phyloP scores from a whole-genome alignment of 768 basidiomycete species.

The Trametes punicea region DNA sequence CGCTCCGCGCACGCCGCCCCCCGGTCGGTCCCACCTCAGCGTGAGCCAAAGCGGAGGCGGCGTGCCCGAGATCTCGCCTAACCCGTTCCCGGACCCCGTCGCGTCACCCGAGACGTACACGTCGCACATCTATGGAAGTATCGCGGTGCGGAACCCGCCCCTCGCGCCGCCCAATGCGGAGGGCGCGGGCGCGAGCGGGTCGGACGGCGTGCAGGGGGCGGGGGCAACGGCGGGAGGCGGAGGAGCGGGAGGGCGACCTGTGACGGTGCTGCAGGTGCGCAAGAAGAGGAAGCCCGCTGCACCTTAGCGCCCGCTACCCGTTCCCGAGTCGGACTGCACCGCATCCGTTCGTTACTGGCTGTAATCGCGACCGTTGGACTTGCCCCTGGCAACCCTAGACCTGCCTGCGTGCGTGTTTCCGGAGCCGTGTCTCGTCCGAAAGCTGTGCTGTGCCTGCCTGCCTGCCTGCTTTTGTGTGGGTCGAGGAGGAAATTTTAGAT shows the following conservation, averaged over 20 bases:
- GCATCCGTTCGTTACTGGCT: no score
- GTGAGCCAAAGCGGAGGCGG: constrained; percentile 29
- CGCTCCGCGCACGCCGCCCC: constrained; percentile 51
- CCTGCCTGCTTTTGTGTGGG: no score
- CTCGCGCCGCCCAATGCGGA: constrained; percentile 26
- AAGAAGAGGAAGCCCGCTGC: constrained; percentile 37
- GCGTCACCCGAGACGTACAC: constrained; percentile 58
- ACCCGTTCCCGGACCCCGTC: constrained; percentile 64
- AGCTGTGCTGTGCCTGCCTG: not conserved
- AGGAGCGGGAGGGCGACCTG: constrained; percentile 24
- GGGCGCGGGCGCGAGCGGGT: constrained; percentile 8
- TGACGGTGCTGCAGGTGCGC: constrained; percentile 61
- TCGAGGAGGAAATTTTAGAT: no score
- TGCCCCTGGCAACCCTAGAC: not conserved
- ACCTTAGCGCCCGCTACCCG: not conserved
- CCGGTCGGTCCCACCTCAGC: constrained; percentile 20
- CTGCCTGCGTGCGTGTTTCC: no score
- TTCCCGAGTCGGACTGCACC: not conserved
- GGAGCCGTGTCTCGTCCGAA: not conserved
- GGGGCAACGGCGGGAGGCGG: constrained; percentile 17
- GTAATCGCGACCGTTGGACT: no score
- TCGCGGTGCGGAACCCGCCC: constrained; percentile 47
- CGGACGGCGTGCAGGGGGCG: constrained; percentile 14
- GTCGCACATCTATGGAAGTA: constrained; percentile 57
- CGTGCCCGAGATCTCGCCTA: constrained; percentile 53